phyloP scores from a whole-genome alignment of 305 asterid species.

The Ajuga reptans region DNA sequence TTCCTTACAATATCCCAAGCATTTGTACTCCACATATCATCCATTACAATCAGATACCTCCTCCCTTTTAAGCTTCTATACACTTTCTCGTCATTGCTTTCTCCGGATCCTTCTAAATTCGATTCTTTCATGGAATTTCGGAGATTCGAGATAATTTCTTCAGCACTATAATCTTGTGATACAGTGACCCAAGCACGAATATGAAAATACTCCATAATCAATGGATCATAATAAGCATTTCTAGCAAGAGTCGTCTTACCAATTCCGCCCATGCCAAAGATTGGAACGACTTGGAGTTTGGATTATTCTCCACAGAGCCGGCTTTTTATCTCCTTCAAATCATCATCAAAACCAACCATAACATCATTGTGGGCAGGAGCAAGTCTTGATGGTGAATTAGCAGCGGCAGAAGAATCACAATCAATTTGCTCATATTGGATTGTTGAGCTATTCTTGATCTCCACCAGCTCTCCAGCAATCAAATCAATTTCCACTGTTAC shows the following conservation, averaged over 20 bases:
- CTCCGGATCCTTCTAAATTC: background rate
- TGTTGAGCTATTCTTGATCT: no score
- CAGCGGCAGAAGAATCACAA: no score
- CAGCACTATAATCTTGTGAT: background rate
- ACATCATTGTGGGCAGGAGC: no score
- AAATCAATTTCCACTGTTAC: no score
- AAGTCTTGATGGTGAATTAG: no score
- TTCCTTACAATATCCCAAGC: background rate
- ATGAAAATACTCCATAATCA: background rate
- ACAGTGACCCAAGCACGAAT: background rate
- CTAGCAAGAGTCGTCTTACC: constrained; percentile 15
- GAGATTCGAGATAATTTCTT: background rate
- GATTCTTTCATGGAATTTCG: background rate
- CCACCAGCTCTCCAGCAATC: no score
- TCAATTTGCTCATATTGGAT: no score
- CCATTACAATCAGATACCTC: constrained; percentile 18
- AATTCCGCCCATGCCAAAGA: background rate
- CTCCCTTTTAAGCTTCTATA: background rate
- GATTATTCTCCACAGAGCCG: background rate
- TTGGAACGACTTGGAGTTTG: background rate
- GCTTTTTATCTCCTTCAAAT: no score
- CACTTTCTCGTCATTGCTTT: background rate
- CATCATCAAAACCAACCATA: no score
- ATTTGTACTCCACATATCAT: constrained; percentile 13
- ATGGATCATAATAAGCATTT: constrained; percentile 1